Evolutionary conservation across 768 basidiomycete genomes (phyloP), one percentile per base, ranked within the genome.

Genomic region (Coprinellus micaceus): DNA sequence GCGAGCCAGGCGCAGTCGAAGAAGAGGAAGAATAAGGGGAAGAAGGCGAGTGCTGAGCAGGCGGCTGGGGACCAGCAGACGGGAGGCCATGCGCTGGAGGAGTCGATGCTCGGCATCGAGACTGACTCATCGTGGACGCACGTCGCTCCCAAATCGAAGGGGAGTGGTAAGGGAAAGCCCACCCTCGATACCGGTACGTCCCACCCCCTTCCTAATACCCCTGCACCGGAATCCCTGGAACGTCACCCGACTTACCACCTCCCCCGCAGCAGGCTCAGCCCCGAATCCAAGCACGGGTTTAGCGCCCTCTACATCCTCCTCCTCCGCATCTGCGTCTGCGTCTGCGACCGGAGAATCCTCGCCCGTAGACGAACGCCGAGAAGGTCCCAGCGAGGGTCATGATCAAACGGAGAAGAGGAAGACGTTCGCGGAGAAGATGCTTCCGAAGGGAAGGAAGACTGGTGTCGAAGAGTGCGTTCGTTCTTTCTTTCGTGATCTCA

Each of bases 61-160:
- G 40, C 28, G n/a, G 28, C 28, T 10, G 41, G 56, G 17, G 56
- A 54, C 24, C 36, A 57, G 17, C 37, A 30, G 4, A n/a, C 56
- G 37, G 51, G 36, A 22, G 48, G 28, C 22, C 45, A 40, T 22
- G 44, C 46, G 11, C 15, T 37, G 2, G 45, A 24, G 36, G 40
- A 60, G 4, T 52, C 64, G 2, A 50, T 62, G 1, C 46, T 65
- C 5, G 53, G 67, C 33, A 66, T 64, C 22, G 15, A 57, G 63
- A 37, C 44, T 50, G 82, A 82, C 57, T 82, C 79, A 1, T 83
- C 84, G 4, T 89, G 88, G 88, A 89, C 87, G 21, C 84, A 83
- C 54, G 83, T 89, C n/a, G 80, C 81, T 59, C 71, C n/a, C n/a
- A n/a, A n/a, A n/a, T n/a, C n/a, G n/a, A n/a, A n/a, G n/a, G n/a